Percentiles rank a stretch among this genome's conserved stretches.
Conservation (phyloP, 2,329 filamentous ascomycete genomes). For the Emmonsia crescens region DNA sequence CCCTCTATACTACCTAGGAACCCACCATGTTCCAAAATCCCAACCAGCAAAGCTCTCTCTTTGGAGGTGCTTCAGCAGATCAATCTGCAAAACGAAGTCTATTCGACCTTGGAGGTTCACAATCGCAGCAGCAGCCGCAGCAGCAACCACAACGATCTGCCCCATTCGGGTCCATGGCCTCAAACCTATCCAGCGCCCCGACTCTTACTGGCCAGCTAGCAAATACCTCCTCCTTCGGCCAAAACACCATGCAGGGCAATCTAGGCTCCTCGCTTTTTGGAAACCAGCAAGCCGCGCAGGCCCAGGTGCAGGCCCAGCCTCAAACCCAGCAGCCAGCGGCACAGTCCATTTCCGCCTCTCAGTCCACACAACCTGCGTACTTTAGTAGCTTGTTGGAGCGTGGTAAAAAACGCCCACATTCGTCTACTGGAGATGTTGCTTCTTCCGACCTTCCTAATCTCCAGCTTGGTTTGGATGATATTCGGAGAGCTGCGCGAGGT, state of each 20-base stretch:
- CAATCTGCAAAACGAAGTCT: constrained; percentile 11
- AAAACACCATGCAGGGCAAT: constrained; percentile 13
- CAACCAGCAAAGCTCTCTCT: constrained; percentile 1
- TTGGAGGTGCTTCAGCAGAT: constrained; percentile 2
- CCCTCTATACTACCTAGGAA: neutral
- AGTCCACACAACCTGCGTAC: constrained; percentile 44
- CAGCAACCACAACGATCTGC: neutral
- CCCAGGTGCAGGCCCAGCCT: constrained; percentile 17
- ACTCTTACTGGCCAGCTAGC: constrained; percentile 6
- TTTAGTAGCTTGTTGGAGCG: constrained; percentile 55
- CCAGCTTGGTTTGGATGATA: constrained; percentile 83
- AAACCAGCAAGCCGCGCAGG: constrained; percentile 12
- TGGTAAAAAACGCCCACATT: constrained; percentile 56
- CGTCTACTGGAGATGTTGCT: constrained; percentile 37
- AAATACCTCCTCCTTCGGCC: neutral
- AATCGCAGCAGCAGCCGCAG: constrained; percentile 5
- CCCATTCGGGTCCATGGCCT: constrained; percentile 1
- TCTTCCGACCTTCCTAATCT: constrained; percentile 77
- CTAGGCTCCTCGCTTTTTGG: constrained; percentile 19
- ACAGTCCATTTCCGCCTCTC: constrained; percentile 19
- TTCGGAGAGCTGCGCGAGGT: constrained; percentile 63
- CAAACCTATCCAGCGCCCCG: neutral
- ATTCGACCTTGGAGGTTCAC: constrained; percentile 5
- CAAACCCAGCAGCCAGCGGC: constrained; percentile 17
- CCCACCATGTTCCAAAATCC: constrained; percentile 1